These are phyloP conservation scores for Phaffia australis DNA, from an alignment of 768 basidiomycete genomes.

Conservation along the genomic window DNA sequence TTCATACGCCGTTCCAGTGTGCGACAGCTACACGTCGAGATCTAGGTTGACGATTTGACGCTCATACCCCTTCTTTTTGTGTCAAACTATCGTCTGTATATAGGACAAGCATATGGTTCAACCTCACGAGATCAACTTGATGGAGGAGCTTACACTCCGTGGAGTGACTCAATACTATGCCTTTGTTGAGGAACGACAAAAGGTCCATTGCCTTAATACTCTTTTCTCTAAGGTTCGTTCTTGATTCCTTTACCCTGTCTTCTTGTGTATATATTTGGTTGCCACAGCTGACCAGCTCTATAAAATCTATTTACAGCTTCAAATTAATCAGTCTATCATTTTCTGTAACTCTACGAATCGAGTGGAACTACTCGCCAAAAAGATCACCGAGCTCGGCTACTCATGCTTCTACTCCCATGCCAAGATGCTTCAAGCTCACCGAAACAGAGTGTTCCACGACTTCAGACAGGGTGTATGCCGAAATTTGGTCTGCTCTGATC, in stretches of 20 bases:
- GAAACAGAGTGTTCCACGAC: conserved; percentile 99
- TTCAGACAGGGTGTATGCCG: conserved; percentile 97
- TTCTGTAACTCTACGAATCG: conserved; percentile 99
- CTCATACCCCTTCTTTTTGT: conserved; percentile 12
- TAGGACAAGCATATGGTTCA: conserved; percentile 93
- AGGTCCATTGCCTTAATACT: conserved; percentile 98
- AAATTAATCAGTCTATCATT: conserved; percentile 99
- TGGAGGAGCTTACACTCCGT: conserved; percentile 97
- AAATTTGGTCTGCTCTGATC: conserved; percentile 92
- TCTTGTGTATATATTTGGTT: neutral
- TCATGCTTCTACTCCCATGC: conserved; percentile 99
- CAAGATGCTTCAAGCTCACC: conserved; percentile 97
- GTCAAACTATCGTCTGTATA: neutral
- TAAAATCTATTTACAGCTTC: conserved; percentile 51
- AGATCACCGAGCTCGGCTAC: conserved; percentile 97
- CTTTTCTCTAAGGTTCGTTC: conserved; percentile 82
- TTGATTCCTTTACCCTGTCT: neutral
- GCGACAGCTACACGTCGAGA: neutral
- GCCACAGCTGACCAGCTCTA: neutral
- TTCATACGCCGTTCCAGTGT: neutral
- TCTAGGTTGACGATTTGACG: neutral
- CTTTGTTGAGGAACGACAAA: conserved; percentile 97
- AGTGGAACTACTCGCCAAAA: conserved; percentile 97
- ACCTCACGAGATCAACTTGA: conserved; percentile 97
- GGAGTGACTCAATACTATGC: conserved; percentile 99